A percentile compares a stretch with the other conserved stretches of the same genome.
These are phyloP conservation scores for Citrus trifoliata DNA, from an alignment of 345 rosid species.

Conservation along the genomic window DNA sequence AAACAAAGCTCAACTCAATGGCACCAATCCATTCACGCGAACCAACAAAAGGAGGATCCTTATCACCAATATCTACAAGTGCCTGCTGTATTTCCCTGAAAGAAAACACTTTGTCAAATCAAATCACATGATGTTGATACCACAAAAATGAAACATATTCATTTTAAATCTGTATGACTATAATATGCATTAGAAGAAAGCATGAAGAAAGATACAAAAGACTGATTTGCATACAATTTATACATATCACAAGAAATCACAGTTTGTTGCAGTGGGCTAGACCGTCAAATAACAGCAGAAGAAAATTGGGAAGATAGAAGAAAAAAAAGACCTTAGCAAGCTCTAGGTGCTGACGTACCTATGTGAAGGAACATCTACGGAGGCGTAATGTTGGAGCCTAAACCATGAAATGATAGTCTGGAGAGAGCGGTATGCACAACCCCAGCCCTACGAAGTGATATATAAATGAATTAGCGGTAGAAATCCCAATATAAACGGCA, in stretches of 20 bases:
- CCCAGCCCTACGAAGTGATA: slow-evolving; percentile 75
- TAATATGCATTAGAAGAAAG: neutral
- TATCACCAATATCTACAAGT: slow-evolving; percentile 93
- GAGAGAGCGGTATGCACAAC: slow-evolving; percentile 94
- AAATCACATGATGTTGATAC: slow-evolving; percentile 10
- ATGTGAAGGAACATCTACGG: slow-evolving; percentile 82
- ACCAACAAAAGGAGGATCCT: slow-evolving; percentile 79
- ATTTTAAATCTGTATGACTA: neutral
- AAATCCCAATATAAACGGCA: slow-evolving; percentile 3
- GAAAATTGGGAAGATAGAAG: slow-evolving; percentile 1
- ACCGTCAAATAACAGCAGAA: neutral
- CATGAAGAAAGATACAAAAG: neutral
- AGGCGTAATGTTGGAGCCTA: slow-evolving; percentile 79
- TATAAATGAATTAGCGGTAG: neutral
- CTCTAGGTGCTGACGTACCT: slow-evolving; percentile 45
- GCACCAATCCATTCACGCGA: slow-evolving; percentile 98
- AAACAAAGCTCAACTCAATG: slow-evolving; percentile 88
- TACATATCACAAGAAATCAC: neutral
- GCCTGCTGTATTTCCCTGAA: slow-evolving; percentile 85
- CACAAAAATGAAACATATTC: neutral
- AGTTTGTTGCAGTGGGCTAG: neutral
- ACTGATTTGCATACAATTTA: neutral
- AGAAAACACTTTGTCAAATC: slow-evolving; percentile 6
- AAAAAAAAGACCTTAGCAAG: neutral
- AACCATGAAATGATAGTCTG: slow-evolving; percentile 97